Conservation (phyloP, 257 asterid species). For the Nicotiana tomentosiformis region DNA sequence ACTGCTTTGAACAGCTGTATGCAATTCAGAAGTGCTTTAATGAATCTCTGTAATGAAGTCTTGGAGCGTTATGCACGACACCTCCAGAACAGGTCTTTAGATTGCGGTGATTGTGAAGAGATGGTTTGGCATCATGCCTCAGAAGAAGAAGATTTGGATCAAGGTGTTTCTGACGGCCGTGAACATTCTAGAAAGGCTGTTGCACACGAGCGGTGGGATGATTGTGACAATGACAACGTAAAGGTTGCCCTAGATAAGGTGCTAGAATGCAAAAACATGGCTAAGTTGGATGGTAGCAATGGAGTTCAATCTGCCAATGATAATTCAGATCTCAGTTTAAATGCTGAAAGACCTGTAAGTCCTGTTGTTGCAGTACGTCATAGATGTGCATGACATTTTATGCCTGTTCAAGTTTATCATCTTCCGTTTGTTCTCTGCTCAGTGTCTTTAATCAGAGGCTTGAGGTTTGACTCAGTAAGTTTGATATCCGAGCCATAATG, state of each 20-base stretch:
- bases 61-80: slow-evolving; percentile 50
- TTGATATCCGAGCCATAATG: not conserved
- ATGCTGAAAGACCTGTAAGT: slow-evolving; percentile 34
- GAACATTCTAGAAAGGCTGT: slow-evolving; percentile 12
- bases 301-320: slow-evolving; percentile 16
- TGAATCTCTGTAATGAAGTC: slow-evolving; percentile 63
- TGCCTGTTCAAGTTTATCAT: not conserved
- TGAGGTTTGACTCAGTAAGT: not conserved
- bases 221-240: slow-evolving; percentile 48
- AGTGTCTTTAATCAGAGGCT: not conserved
- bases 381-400: not conserved
- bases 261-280: slow-evolving; percentile 42
- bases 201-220: slow-evolving; percentile 51
- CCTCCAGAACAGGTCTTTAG: slow-evolving; percentile 48
- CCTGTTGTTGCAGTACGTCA: not conserved
- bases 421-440: not conserved
- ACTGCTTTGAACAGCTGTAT: slow-evolving; percentile 38
- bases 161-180: slow-evolving; percentile 15
- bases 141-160: not conserved
- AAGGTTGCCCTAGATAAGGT: slow-evolving; percentile 58
- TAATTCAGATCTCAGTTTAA: slow-evolving; percentile 7
- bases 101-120: slow-evolving; percentile 26
- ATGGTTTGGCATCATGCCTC: slow-evolving; percentile 11
- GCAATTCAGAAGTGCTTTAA: slow-evolving; percentile 58
- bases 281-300: slow-evolving; percentile 40